A percentile compares a stretch with the other conserved stretches of the same genome.
Evolutionary conservation across 192 early-diverging fungal genomes (phyloP).

Genomic region (Neocallimastix lanati): DNA sequence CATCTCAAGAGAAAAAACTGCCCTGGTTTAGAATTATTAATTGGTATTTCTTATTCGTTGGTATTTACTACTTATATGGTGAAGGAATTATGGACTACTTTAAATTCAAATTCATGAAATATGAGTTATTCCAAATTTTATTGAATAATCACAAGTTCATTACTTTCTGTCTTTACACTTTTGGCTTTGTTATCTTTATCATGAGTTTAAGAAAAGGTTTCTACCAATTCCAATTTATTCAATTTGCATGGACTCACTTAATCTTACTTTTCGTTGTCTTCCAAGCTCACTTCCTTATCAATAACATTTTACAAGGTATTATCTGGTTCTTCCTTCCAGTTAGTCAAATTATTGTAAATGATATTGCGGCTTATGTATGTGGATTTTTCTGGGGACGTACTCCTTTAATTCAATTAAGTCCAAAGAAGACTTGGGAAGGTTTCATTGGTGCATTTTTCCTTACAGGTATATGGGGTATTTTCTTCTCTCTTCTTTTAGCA

Average conservation of each 20-base stretch:
- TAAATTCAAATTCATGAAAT: constrained; percentile 62
- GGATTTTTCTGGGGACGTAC: constrained; percentile 90
- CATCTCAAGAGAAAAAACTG: constrained; percentile 62
- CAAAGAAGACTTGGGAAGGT: constrained; percentile 97
- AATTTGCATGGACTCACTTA: constrained; percentile 98
- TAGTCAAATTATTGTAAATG: constrained; percentile 80
- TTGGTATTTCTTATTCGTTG: constrained; percentile 80
- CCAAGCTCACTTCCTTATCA: constrained; percentile 88
- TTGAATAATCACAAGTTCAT: constrained; percentile 90
- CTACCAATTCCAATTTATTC: constrained; percentile 87
- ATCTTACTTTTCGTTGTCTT: constrained; percentile 75
- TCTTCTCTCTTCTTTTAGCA: constrained; percentile 24
- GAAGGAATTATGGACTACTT: constrained; percentile 82
- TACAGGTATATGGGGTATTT: constrained; percentile 75
- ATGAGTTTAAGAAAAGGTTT: constrained; percentile 76
- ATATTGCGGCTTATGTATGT: constrained; percentile 86
- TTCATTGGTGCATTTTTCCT: constrained; percentile 75
- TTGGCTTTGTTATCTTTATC: constrained; percentile 88
- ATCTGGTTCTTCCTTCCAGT: constrained; percentile 92
- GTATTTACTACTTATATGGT: constrained; percentile 89
- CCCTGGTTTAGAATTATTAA: constrained; percentile 85
- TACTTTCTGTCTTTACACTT: constrained; percentile 69
- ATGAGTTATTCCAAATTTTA: constrained; percentile 62
- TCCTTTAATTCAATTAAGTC: constrained; percentile 78
- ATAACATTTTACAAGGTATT: constrained; percentile 94